These are phyloP conservation scores for Cyberlindnera euphorbiae DNA, from an alignment of 805 yeast genomes.

Conservation along the genomic window DNA sequence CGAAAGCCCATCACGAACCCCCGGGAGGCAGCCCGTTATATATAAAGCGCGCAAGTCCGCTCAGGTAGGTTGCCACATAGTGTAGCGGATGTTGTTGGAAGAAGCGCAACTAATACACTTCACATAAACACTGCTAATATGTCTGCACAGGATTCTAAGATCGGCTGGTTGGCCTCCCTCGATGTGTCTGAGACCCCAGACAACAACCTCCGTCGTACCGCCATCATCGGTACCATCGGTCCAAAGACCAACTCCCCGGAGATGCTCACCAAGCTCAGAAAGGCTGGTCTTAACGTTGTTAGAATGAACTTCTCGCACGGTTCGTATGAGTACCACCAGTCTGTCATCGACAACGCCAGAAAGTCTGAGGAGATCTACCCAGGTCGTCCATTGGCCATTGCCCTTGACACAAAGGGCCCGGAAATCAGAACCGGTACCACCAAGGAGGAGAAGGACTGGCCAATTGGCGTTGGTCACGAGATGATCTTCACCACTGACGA, in stretches of 20 bases:
- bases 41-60: too few relatives aligned
- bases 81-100: not conserved
- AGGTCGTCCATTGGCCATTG: constrained; percentile 97
- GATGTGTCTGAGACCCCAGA: constrained; percentile 26
- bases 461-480: constrained; percentile 81
- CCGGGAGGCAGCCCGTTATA: too few relatives aligned
- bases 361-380: constrained; percentile 84
- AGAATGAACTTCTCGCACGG: constrained; percentile 99
- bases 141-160: constrained; percentile 22
- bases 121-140: constrained; percentile 4
- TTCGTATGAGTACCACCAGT: constrained; percentile 94
- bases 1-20: not conserved
- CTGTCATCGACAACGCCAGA: constrained; percentile 94
- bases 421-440: constrained; percentile 99
- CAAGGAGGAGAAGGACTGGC: constrained; percentile 68
- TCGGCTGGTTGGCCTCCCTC: constrained; percentile 27
- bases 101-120: not conserved
- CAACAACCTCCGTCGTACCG: constrained; percentile 62
- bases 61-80: too few relatives aligned
- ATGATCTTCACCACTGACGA: constrained; percentile 93
- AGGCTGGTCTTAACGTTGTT: constrained; percentile 96
- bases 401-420: constrained; percentile 98
- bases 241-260: constrained; percentile 95
- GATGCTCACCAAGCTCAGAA: constrained; percentile 78
- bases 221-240: constrained; percentile 98